These are phyloP conservation scores for Tilletia setariae DNA, from an alignment of 1,284 basidiomycete species.

Conservation along the genomic window DNA sequence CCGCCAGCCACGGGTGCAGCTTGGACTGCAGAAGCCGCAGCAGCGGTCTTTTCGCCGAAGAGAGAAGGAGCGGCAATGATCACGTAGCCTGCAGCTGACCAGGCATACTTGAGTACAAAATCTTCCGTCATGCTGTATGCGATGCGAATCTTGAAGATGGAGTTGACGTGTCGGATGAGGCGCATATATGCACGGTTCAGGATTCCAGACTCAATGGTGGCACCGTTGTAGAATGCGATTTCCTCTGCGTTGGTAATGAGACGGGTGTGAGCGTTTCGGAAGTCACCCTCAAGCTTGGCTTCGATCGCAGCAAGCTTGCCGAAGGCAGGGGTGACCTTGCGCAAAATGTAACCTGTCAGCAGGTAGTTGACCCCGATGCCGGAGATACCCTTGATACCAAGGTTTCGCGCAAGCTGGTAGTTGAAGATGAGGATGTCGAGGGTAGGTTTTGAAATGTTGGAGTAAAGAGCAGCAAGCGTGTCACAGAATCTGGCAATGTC, in stretches of 20 bases:
- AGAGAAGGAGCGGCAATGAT: slow-evolving; percentile 52
- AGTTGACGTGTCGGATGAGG: slow-evolving; percentile 83
- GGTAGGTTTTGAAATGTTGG: slow-evolving; percentile 68
- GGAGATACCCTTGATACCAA: slow-evolving; percentile 72
- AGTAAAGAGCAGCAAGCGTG: slow-evolving; percentile 77
- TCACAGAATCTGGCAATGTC: slow-evolving; percentile 90
- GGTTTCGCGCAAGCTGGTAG: slow-evolving; percentile 77
- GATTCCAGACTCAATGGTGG: slow-evolving; percentile 76
- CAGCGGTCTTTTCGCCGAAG: slow-evolving; percentile 26
- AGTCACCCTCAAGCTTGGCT: slow-evolving; percentile 79
- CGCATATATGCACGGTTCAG: slow-evolving; percentile 74
- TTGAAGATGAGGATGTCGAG: slow-evolving; percentile 92
- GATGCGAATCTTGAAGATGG: slow-evolving; percentile 74
- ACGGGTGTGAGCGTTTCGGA: slow-evolving; percentile 79
- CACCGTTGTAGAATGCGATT: slow-evolving; percentile 93
- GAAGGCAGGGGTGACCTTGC: slow-evolving; percentile 85
- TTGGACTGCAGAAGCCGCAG: neutral
- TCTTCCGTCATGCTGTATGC: slow-evolving; percentile 53
- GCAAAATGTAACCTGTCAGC: slow-evolving; percentile 74
- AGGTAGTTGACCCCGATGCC: slow-evolving; percentile 82
- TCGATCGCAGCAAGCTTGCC: slow-evolving; percentile 86
- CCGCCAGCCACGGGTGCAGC: slow-evolving; percentile 17
- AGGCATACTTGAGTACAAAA: slow-evolving; percentile 54
- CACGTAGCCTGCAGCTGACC: slow-evolving; percentile 52
- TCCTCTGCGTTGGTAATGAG: slow-evolving; percentile 90